Percentiles rank a stretch among this genome's conserved stretches.
These are phyloP conservation scores for Tolypocladium tropicale DNA, from an alignment of 2,329 filamentous ascomycete genomes.

Conservation along the genomic window DNA sequence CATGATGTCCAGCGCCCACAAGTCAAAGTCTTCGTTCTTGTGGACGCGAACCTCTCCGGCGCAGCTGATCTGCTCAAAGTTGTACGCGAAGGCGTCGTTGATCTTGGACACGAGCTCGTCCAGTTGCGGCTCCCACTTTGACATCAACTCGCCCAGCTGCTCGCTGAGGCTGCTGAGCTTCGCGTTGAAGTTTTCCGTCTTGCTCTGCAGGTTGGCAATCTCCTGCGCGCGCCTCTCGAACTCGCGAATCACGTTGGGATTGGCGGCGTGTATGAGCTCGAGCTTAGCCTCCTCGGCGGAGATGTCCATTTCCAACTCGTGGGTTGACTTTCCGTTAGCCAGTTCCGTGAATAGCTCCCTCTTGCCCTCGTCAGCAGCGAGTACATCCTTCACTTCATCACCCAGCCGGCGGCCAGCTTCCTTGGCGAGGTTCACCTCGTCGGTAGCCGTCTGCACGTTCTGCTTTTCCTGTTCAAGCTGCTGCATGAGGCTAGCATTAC, in stretches of 20 bases:
- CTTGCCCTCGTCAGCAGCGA: slow-evolving; percentile 27
- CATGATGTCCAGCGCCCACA: slow-evolving; percentile 87
- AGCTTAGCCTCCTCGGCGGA: slow-evolving; percentile 64
- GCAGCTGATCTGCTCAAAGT: slow-evolving; percentile 89
- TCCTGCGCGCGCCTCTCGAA: slow-evolving; percentile 63
- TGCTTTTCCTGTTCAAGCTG: slow-evolving; percentile 36
- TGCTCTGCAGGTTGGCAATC: slow-evolving; percentile 53
- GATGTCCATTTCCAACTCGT: slow-evolving; percentile 64
- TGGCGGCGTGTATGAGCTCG: slow-evolving; percentile 69
- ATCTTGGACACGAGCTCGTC: slow-evolving; percentile 71
- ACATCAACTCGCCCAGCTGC: slow-evolving; percentile 56
- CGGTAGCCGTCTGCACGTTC: slow-evolving; percentile 22
- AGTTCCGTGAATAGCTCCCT: slow-evolving; percentile 32
- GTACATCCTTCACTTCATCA: slow-evolving; percentile 27
- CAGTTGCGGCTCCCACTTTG: slow-evolving; percentile 73
- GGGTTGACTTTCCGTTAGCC: slow-evolving; percentile 39
- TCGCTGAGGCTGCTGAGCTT: slow-evolving; percentile 44
- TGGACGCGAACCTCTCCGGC: slow-evolving; percentile 81
- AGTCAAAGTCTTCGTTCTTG: slow-evolving; percentile 88
- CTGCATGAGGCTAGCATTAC: slow-evolving; percentile 49
- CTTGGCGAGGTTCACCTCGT: slow-evolving; percentile 25
- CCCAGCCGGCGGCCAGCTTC: slow-evolving; percentile 21
- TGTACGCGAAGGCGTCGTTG: slow-evolving; percentile 83
- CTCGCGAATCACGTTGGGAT: slow-evolving; percentile 64
- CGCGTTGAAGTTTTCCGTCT: slow-evolving; percentile 42